Conservation (phyloP, 129 eudicot species). For the Pittosporum tobira region DNA sequence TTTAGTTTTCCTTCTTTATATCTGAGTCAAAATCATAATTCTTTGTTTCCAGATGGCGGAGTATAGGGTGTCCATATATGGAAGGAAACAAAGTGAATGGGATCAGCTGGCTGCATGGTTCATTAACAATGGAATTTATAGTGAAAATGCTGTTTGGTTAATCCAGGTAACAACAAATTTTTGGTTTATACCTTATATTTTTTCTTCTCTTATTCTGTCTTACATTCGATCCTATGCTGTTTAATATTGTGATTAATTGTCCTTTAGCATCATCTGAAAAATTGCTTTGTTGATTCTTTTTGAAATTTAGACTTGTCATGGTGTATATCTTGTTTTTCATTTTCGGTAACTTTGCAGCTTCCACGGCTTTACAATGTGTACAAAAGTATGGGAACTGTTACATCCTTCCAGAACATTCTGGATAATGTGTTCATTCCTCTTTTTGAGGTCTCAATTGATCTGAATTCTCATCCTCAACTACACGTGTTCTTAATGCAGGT, state of each 20-base stretch:
- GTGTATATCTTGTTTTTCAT: not conserved
- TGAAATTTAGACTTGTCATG: not conserved
- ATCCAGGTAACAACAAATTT: constrained; percentile 41
- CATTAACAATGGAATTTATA: constrained; percentile 50
- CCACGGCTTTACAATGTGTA: constrained; percentile 59
- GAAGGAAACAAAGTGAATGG: constrained; percentile 85
- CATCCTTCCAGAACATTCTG: constrained; percentile 56
- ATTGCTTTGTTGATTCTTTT: no score
- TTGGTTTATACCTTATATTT: not conserved
- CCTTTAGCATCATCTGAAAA: no score
- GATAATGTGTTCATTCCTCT: constrained; percentile 64
- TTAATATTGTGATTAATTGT: no score
- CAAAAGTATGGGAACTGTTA: constrained; percentile 59
- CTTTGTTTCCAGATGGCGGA: constrained; percentile 45
- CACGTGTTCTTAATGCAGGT: constrained; percentile 65
- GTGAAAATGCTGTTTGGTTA: constrained; percentile 71
- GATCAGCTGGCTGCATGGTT: constrained; percentile 74
- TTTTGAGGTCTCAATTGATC: constrained; percentile 55
- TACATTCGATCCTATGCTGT: no score
- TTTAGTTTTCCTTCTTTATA: not conserved
- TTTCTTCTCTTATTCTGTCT: no score
- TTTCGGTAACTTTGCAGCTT: constrained; percentile 33
- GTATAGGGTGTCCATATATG: constrained; percentile 62
- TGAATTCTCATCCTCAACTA: constrained; percentile 60
- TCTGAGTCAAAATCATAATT: no score